phyloP scores from a whole-genome alignment of 768 basidiomycete species.

The Pulveroboletus sp. region DNA sequence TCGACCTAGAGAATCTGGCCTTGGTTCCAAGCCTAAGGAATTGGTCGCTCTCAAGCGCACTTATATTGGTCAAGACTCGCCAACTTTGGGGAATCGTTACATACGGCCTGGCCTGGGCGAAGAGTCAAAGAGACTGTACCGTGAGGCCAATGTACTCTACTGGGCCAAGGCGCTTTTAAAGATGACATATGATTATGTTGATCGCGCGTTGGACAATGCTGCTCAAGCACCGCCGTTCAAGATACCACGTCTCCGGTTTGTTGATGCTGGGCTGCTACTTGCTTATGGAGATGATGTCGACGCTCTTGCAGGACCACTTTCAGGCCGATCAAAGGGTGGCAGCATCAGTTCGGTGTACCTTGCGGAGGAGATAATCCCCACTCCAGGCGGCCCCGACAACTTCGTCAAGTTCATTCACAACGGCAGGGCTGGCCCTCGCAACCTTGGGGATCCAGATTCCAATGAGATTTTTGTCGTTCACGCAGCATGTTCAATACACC shows the following conservation, averaged over 20 bases:
- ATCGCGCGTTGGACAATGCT: neutral
- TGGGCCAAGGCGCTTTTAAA: constrained; percentile 7
- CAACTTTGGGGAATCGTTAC: no score
- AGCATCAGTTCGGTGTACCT: neutral
- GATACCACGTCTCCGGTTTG: constrained; percentile 7
- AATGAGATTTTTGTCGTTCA: neutral
- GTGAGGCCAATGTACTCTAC: constrained; percentile 9
- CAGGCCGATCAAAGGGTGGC: neutral
- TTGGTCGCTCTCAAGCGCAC: neutral
- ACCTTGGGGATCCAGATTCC: neutral
- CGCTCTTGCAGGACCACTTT: neutral
- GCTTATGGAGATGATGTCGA: no score
- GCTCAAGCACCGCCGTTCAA: neutral
- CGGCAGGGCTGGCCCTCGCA: neutral
- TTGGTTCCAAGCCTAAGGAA: neutral
- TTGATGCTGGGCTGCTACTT: constrained; percentile 5
- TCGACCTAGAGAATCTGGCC: neutral
- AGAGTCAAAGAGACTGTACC: neutral
- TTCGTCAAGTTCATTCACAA: neutral
- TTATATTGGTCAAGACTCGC: no score
- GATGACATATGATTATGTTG: constrained; percentile 7
- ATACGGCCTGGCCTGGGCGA: neutral
- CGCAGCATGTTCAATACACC: no score
- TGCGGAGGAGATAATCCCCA: neutral
- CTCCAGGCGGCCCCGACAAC: no score